A percentile compares a stretch with the other conserved stretches of the same genome.
Evolutionary conservation across 2,329 filamentous ascomycete species (phyloP).

Genomic region (Ceratocystis eucalypticola): DNA sequence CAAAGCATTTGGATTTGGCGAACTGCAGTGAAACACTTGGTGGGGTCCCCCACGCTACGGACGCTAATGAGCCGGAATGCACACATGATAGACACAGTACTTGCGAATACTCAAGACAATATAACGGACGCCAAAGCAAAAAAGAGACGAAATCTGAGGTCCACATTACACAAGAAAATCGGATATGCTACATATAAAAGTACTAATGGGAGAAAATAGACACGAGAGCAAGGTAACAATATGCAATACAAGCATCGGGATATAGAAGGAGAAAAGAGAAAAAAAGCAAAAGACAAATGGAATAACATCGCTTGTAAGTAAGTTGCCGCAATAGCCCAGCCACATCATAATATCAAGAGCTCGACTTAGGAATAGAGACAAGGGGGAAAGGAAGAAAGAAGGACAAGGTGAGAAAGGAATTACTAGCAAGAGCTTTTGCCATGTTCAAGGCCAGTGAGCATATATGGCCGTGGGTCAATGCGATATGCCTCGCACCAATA

Average conservation of each 20-base stretch:
- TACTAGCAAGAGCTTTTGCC: background rate
- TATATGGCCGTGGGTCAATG: background rate
- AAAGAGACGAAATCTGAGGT: background rate
- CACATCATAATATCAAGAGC: background rate
- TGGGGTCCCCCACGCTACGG: no score
- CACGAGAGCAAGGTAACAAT: background rate
- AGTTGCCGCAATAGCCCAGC: background rate
- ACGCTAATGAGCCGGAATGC: no score
- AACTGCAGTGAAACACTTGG: slow-evolving; percentile 19
- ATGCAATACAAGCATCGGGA: slow-evolving; percentile 9
- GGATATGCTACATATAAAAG: background rate
- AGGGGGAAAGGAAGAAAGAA: background rate
- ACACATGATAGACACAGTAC: slow-evolving; percentile 1
- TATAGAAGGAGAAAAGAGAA: background rate
- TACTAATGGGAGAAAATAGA: background rate
- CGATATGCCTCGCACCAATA: background rate
- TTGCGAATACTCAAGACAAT: background rate
- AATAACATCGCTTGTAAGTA: background rate
- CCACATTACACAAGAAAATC: background rate
- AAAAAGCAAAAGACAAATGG: background rate
- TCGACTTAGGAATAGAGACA: background rate
- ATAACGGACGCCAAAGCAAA: slow-evolving; percentile 2
- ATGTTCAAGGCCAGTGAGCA: background rate
- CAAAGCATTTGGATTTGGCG: slow-evolving; percentile 44
- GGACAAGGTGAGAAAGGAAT: background rate